A percentile compares a stretch with the other conserved stretches of the same genome.
Conservation (phyloP, 495 filamentous ascomycete species). For the Aspergillus steynii region DNA sequence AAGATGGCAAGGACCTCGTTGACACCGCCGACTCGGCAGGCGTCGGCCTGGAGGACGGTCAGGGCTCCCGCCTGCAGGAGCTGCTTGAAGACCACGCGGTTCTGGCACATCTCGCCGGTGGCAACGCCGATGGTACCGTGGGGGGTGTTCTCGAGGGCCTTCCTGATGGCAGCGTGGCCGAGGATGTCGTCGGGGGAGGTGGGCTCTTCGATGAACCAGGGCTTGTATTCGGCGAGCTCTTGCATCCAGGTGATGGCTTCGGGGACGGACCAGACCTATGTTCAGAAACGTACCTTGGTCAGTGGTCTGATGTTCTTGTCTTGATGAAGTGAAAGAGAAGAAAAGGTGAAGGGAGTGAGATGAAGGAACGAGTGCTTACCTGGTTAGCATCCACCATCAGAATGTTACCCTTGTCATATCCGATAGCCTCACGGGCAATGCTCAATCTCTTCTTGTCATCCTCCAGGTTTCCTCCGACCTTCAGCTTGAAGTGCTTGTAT, state of each 20-base stretch:
- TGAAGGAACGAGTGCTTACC: constrained; percentile 32
- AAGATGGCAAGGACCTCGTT: constrained; percentile 93
- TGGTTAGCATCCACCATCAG: constrained; percentile 97
- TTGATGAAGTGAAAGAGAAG: neutral
- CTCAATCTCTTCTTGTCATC: constrained; percentile 66
- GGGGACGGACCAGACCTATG: constrained; percentile 80
- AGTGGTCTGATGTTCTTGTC: neutral
- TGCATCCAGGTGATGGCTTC: constrained; percentile 90
- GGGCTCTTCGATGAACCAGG: constrained; percentile 98
- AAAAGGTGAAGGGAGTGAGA: neutral
- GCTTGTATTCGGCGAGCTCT: constrained; percentile 77
- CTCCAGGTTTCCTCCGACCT: constrained; percentile 74
- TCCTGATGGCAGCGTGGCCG: constrained; percentile 80
- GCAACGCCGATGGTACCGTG: constrained; percentile 76
- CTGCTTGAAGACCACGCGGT: constrained; percentile 93
- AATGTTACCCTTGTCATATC: constrained; percentile 82
- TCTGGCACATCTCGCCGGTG: constrained; percentile 97
- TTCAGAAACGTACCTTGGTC: neutral
- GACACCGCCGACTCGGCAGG: constrained; percentile 86
- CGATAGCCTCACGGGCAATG: constrained; percentile 81
- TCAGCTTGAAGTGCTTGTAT: constrained; percentile 89
- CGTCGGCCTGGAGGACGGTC: constrained; percentile 88
- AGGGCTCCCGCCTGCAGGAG: constrained; percentile 75
- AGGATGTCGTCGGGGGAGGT: constrained; percentile 91
- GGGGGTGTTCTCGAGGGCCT: constrained; percentile 66